phyloP scores from a whole-genome alignment of 202 grass and related monocot species.

The Schoenoplectus triqueter region DNA sequence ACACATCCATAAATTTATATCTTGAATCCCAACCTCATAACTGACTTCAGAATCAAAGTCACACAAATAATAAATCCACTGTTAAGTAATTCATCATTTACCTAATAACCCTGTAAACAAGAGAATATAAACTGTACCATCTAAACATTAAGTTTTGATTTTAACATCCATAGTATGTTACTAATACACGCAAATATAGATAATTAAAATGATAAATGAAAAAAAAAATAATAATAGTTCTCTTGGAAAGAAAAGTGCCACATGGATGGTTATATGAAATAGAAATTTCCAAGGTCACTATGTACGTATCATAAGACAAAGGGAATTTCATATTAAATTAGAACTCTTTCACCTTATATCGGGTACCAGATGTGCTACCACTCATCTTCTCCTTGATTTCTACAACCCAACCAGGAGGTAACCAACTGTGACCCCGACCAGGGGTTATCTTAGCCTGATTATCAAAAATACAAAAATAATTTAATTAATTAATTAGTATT shows the following conservation, averaged over 20 bases:
- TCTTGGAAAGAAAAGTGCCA: neutral
- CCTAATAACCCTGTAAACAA: neutral
- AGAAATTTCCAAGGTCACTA: constrained; percentile 5
- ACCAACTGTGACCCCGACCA: neutral
- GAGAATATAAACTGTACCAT: neutral
- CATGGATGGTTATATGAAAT: neutral
- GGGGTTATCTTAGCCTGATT: neutral
- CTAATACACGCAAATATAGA: neutral
- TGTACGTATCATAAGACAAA: neutral
- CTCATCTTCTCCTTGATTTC: constrained; percentile 30
- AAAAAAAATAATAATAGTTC: neutral
- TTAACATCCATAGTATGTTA: neutral
- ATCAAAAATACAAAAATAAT: neutral
- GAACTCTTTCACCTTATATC: constrained; percentile 22
- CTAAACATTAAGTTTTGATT: neutral
- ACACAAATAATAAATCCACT: constrained; percentile 4
- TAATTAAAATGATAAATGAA: neutral
- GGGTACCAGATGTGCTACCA: neutral
- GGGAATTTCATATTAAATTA: constrained; percentile 15
- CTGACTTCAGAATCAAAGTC: neutral
- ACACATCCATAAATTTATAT: neutral
- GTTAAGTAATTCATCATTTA: neutral
- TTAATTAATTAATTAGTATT: neutral
- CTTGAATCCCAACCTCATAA: neutral
- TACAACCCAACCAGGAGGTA: constrained; percentile 28